These are phyloP conservation scores for Xanthoconium separans DNA, from an alignment of 1,284 basidiomycete genomes.

Conservation along the genomic window DNA sequence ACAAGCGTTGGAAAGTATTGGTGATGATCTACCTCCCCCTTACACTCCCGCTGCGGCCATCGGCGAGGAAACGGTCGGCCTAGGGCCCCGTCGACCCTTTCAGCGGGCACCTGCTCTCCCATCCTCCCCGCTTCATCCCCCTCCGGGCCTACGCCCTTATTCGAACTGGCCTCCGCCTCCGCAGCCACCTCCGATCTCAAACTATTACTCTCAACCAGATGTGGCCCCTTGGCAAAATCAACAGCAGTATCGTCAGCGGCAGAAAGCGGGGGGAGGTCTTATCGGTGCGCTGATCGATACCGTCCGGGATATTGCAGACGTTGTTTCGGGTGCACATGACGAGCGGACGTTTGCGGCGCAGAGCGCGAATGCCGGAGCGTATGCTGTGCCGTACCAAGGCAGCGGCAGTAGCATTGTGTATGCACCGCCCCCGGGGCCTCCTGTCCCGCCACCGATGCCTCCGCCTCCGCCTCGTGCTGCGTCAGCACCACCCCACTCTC, in stretches of 20 bases:
- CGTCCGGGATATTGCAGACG: conserved; percentile 29
- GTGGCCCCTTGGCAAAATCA: conserved; percentile 19
- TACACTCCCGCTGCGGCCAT: conserved; percentile 60
- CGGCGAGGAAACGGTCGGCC: conserved; percentile 61
- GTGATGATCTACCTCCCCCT: conserved; percentile 61
- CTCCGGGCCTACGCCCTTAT: background rate
- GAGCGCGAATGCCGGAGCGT: conserved; percentile 17
- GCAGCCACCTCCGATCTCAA: background rate
- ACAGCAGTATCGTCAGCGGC: conserved; percentile 16
- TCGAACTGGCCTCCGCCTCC: background rate
- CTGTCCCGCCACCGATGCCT: background rate
- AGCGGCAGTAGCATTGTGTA: too few relatives aligned
- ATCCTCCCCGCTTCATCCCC: background rate
- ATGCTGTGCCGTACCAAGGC: conserved; percentile 15
- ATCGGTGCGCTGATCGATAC: conserved; percentile 29
- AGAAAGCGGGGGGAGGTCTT: conserved; percentile 22
- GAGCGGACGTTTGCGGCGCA: conserved; percentile 14
- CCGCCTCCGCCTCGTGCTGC: conserved; percentile 2
- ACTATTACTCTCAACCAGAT: background rate
- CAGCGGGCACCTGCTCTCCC: conserved; percentile 39
- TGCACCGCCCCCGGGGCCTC: too few relatives aligned
- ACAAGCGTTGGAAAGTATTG: conserved; percentile 1
- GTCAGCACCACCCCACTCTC: conserved; percentile 21
- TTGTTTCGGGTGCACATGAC: conserved; percentile 25
- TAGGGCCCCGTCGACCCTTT: conserved; percentile 63